Conservation (phyloP, 805 yeast genomes). For the Wickerhamomyces chambardii region DNA sequence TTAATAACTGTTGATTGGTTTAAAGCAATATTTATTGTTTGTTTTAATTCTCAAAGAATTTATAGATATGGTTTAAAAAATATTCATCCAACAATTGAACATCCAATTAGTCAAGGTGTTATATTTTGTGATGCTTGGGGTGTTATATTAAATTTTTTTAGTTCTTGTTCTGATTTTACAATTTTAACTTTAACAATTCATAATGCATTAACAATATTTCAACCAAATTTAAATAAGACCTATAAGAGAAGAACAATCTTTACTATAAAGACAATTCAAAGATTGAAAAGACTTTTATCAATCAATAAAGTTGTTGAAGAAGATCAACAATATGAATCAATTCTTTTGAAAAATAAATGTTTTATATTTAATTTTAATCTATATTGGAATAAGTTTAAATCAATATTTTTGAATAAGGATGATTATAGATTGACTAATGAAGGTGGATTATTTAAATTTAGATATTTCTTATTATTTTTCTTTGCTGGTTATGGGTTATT, state of each 20-base stretch:
- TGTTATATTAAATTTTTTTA: conserved; percentile 5
- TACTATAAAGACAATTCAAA: neutral
- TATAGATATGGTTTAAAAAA: neutral
- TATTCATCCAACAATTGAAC: no score
- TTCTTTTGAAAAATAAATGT: no score
- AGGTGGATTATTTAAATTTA: conserved; percentile 13
- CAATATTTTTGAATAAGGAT: neutral
- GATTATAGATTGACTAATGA: conserved; percentile 6
- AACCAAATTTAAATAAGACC: conserved; percentile 4
- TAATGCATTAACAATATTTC: conserved; percentile 12
- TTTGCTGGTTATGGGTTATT: neutral
- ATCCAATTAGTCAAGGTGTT: no score
- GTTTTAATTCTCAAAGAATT: conserved; percentile 1
- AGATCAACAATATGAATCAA: no score
- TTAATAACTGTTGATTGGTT: conserved; percentile 10
- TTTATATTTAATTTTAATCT: no score
- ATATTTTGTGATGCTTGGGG: conserved; percentile 13
- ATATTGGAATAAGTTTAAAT: neutral
- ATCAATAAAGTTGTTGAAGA: no score
- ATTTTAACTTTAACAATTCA: conserved; percentile 13
- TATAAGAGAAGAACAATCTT: conserved; percentile 4
- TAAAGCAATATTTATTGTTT: conserved; percentile 6
- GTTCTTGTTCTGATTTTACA: conserved; percentile 9
- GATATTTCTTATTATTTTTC: conserved; percentile 1
- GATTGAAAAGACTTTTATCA: conserved; percentile 1